A percentile compares a stretch with the other conserved stretches of the same genome.
Evolutionary conservation across 352 stramenopile genomes (phyloP).

Genomic region (Globisporangium orthogonon): DNA sequence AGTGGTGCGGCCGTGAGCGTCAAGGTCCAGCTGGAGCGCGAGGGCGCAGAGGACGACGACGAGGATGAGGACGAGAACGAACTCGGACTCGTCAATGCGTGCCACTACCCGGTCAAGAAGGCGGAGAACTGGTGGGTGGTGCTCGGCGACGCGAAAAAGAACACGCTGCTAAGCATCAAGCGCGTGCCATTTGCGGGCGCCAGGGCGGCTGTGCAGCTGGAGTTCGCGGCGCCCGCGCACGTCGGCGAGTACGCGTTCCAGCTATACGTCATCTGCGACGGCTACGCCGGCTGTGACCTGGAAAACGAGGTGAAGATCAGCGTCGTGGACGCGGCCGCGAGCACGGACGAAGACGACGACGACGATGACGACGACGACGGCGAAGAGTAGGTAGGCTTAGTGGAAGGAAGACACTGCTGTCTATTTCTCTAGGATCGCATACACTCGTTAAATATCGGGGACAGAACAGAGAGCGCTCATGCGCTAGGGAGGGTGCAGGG

Average conservation of each 20-base stretch:
- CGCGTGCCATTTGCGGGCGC: constrained; percentile 88
- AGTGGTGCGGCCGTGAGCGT: constrained; percentile 89
- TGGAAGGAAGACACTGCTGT: no score
- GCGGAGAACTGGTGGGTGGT: constrained; percentile 99
- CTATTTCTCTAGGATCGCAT: no score
- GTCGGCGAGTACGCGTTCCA: constrained; percentile 93
- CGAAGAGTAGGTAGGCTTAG: constrained; percentile 11
- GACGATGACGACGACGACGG: constrained; percentile 32
- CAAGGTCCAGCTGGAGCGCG: constrained; percentile 85
- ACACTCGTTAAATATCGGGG: no score
- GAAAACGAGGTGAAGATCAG: constrained; percentile 90
- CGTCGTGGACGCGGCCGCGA: constrained; percentile 42
- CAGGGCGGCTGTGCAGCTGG: constrained; percentile 82
- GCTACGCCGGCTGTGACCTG: constrained; percentile 97
- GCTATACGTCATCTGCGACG: constrained; percentile 99
- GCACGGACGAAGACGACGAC: constrained; percentile 41
- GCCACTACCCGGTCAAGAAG: constrained; percentile 86
- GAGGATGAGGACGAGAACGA: constrained; percentile 61
- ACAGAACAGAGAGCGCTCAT: no score
- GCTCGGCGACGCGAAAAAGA: constrained; percentile 93
- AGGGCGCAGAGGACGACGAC: constrained; percentile 93
- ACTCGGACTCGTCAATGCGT: constrained; percentile 67
- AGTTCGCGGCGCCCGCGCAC: constrained; percentile 95
- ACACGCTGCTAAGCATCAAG: constrained; percentile 97
- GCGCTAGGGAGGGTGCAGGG: no score